phyloP scores from a whole-genome alignment of 2,329 filamentous ascomycete genomes.

The Pyrenochaeta sp. region DNA sequence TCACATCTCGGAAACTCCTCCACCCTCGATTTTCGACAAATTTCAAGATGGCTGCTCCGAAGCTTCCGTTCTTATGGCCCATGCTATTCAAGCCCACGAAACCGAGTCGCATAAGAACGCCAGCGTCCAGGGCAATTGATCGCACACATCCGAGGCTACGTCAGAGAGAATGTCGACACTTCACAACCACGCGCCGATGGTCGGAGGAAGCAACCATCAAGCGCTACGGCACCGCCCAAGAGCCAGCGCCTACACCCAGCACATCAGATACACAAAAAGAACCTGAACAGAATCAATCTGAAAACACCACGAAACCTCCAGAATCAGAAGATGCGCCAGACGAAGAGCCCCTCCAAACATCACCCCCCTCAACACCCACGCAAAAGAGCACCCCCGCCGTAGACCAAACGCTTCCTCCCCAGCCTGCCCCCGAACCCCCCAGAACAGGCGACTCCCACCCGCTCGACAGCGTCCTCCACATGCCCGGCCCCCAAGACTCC shows the following conservation, averaged over 20 bases:
- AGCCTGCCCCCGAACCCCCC: constrained; percentile 27
- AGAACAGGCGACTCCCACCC: constrained; percentile 41
- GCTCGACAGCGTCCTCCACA: constrained; percentile 51
- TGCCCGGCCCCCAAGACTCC: constrained; percentile 48
- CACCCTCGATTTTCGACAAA: constrained; percentile 5
- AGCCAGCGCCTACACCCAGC: constrained; percentile 51
- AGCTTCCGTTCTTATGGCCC: constrained; percentile 57
- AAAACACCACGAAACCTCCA: constrained; percentile 2
- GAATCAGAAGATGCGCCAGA: no score
- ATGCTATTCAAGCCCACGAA: constrained; percentile 50
- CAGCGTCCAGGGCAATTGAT: no score
- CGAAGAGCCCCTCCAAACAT: constrained; percentile 20
- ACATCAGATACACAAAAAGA: constrained; percentile 16
- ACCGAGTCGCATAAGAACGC: constrained; percentile 26
- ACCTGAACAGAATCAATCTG: no score
- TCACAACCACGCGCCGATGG: constrained; percentile 41
- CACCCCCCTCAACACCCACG: constrained; percentile 17
- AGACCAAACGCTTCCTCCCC: constrained; percentile 17
- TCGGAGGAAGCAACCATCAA: constrained; percentile 42
- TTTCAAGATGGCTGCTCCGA: constrained; percentile 51
- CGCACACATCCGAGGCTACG: no score
- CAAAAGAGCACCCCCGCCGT: constrained; percentile 20
- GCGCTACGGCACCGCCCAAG: constrained; percentile 58
- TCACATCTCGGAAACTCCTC: constrained; percentile 4
- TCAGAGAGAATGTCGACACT: constrained; percentile 23